Conservation (phyloP, 345 rosid species). For the Lumnitzera littorea region DNA sequence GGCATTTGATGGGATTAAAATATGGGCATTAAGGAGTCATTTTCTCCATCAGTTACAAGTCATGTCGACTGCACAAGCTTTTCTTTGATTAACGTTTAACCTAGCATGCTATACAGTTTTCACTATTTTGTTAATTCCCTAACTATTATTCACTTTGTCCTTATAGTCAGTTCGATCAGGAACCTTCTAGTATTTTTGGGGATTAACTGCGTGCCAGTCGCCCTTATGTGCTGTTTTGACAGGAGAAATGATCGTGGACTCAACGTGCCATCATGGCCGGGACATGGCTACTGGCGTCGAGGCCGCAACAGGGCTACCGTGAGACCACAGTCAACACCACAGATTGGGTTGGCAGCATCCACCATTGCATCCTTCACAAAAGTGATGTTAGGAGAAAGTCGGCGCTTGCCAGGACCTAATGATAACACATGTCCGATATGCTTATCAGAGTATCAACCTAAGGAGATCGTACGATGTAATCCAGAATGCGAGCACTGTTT, state of each 20-base stretch:
- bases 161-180: constrained; percentile 22
- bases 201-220: constrained; percentile 33
- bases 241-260: not conserved
- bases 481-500: constrained; percentile 72
- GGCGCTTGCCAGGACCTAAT: constrained; percentile 5
- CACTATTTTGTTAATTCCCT: too few species aligned
- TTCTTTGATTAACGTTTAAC: too few species aligned
- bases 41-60: too few species aligned
- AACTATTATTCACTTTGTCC: not conserved
- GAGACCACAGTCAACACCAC: constrained; percentile 12
- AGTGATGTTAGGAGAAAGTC: constrained; percentile 25
- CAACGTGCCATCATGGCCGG: too few species aligned
- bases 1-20: too few species aligned
- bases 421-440: constrained; percentile 7
- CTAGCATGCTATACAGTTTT: too few species aligned
- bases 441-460: constrained; percentile 10
- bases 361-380: constrained; percentile 62
- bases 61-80: too few species aligned
- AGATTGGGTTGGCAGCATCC: constrained; percentile 68
- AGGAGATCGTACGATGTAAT: constrained; percentile 15
- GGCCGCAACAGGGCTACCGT: constrained; percentile 7
- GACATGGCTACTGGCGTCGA: not conserved
- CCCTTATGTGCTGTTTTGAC: constrained; percentile 20
- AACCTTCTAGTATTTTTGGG: constrained; percentile 25
- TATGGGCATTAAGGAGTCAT: too few species aligned